These are phyloP conservation scores for Fusarium mundagurra DNA, from an alignment of 2,329 filamentous ascomycete species.

Conservation along the genomic window DNA sequence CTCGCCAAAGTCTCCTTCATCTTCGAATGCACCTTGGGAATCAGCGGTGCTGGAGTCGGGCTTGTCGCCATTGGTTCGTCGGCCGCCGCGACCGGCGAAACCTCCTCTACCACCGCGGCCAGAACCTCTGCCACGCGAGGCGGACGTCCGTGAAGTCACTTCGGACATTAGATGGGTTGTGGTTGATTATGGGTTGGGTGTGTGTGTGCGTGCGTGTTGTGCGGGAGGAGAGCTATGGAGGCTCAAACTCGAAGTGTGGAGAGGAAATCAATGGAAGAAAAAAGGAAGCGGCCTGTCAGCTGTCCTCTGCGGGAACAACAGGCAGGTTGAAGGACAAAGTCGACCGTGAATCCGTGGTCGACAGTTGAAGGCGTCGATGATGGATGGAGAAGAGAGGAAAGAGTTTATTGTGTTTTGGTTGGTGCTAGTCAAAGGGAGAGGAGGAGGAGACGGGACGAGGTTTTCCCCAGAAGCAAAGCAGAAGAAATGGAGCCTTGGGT, in stretches of 20 bases:
- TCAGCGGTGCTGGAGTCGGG: constrained; percentile 65
- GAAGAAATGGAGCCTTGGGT: constrained; percentile 44
- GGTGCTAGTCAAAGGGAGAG: constrained; percentile 45
- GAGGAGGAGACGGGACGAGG: constrained; percentile 48
- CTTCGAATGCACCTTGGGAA: constrained; percentile 70
- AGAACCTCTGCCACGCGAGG: constrained; percentile 89
- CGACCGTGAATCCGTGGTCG: constrained; percentile 45
- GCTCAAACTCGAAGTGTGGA: constrained; percentile 45
- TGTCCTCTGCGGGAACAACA: constrained; percentile 52
- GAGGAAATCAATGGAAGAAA: constrained; percentile 39
- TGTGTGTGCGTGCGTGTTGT: constrained; percentile 34
- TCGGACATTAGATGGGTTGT: constrained; percentile 82
- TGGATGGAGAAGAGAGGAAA: constrained; percentile 35
- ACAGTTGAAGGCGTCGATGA: constrained; percentile 45
- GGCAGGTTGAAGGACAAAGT: constrained; percentile 46
- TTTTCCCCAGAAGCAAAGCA: constrained; percentile 51
- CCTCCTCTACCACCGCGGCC: constrained; percentile 85
- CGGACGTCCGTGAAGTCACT: constrained; percentile 83
- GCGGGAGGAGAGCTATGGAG: constrained; percentile 41
- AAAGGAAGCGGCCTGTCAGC: constrained; percentile 48
- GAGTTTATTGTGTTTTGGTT: constrained; percentile 27
- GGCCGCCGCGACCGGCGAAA: constrained; percentile 77
- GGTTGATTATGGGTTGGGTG: constrained; percentile 50
- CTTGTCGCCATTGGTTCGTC: constrained; percentile 80
- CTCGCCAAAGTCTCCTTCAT: constrained; percentile 90